Evolutionary conservation across 2,329 filamentous ascomycete genomes (phyloP).

Genomic region (Diaporthe australafricana): DNA sequence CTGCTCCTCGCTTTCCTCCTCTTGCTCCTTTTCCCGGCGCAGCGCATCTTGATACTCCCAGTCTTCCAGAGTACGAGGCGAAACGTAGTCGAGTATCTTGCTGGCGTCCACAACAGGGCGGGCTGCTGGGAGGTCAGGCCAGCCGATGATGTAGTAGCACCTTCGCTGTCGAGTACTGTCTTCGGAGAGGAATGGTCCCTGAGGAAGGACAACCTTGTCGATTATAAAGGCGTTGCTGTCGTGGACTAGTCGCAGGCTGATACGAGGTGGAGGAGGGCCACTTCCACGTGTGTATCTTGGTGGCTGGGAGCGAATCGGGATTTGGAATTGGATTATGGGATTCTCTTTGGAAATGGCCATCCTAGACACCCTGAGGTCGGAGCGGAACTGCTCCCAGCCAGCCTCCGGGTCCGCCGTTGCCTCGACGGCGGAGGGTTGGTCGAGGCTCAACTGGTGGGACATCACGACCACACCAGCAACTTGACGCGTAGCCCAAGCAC

Average conservation of each 20-base stretch:
- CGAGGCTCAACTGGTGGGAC: background rate
- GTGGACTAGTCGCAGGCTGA: slow-evolving; percentile 59
- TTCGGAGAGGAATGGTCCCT: slow-evolving; percentile 43
- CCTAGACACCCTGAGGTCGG: slow-evolving; percentile 23
- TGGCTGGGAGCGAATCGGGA: slow-evolving; percentile 45
- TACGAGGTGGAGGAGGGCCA: slow-evolving; percentile 59
- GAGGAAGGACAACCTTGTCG: slow-evolving; percentile 61
- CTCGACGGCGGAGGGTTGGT: background rate
- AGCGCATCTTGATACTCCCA: slow-evolving; percentile 63
- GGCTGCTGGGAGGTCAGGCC: slow-evolving; percentile 63
- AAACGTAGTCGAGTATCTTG: slow-evolving; percentile 68
- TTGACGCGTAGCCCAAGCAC: slow-evolving; percentile 2
- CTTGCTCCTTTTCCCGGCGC: slow-evolving; percentile 54
- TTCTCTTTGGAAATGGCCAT: background rate
- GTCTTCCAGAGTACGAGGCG: slow-evolving; percentile 65
- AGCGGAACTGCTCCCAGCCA: slow-evolving; percentile 25
- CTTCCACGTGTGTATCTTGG: slow-evolving; percentile 57
- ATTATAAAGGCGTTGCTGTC: slow-evolving; percentile 69
- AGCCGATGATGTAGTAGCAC: slow-evolving; percentile 66
- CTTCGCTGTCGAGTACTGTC: slow-evolving; percentile 51
- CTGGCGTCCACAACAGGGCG: slow-evolving; percentile 58
- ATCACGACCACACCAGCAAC: background rate
- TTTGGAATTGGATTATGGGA: slow-evolving; percentile 42
- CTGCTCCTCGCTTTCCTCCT: slow-evolving; percentile 40
- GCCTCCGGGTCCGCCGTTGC: background rate